A percentile compares a stretch with the other conserved stretches of the same genome.
These are phyloP conservation scores for Paracoccidioides brasiliensis DNA, from an alignment of 2,329 filamentous ascomycete species.

Conservation along the genomic window DNA sequence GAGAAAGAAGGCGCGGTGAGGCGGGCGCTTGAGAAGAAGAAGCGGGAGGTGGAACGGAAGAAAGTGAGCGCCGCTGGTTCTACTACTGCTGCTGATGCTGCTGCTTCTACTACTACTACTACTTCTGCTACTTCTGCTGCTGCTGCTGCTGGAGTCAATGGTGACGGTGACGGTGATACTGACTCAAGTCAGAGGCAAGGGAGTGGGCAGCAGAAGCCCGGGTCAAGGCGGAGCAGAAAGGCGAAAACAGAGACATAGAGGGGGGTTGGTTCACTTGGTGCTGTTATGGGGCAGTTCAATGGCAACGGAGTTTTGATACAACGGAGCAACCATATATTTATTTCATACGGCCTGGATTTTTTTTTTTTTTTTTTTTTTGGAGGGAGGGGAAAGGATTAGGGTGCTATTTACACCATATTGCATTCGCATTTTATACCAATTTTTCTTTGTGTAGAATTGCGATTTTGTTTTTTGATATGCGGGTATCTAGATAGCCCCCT, in stretches of 20 bases:
- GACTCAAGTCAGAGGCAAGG: neutral
- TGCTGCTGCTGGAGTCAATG: constrained; percentile 2
- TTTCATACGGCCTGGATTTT: neutral
- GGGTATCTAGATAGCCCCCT: too few species aligned
- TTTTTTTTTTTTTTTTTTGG: neutral
- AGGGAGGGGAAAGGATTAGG: too few species aligned
- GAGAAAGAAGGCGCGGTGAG: constrained; percentile 66
- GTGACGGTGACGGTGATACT: constrained; percentile 7
- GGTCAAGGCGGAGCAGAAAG: constrained; percentile 31
- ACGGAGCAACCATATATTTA: neutral
- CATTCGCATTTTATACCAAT: too few species aligned
- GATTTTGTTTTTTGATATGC: too few species aligned
- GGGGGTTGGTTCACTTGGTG: neutral
- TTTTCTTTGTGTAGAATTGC: too few species aligned
- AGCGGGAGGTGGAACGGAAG: constrained; percentile 18
- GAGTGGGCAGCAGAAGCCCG: constrained; percentile 21
- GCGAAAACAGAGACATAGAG: constrained; percentile 8
- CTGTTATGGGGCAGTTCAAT: neutral
- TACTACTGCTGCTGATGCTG: too few species aligned
- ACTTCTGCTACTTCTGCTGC: too few species aligned
- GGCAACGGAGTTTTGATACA: neutral
- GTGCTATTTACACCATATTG: too few species aligned
- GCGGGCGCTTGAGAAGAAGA: constrained; percentile 45
- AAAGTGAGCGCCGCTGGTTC: neutral
- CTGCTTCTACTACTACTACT: too few species aligned